A percentile compares a stretch with the other conserved stretches of the same genome.
These are phyloP conservation scores for Bertia moriformis DNA, from an alignment of 2,329 filamentous ascomycete genomes.

Conservation along the genomic window DNA sequence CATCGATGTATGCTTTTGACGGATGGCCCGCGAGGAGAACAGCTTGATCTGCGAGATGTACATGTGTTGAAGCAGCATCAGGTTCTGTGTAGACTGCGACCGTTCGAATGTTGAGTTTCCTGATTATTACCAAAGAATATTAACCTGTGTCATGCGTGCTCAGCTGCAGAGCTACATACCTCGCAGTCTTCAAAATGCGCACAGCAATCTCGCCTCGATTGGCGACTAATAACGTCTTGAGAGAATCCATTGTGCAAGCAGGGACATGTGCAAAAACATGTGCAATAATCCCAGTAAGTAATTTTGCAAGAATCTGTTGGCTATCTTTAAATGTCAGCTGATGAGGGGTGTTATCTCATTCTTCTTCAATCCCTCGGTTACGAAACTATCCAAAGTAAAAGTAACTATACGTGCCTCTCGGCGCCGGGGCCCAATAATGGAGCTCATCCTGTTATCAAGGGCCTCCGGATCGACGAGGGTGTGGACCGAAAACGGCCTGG, in stretches of 20 bases:
- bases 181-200: conserved; percentile 34
- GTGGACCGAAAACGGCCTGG: no score
- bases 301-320: no score
- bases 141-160: background rate
- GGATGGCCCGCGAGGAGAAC: conserved; percentile 30
- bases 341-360: no score
- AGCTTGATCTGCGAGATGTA: conserved; percentile 34
- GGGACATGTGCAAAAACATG: no score
- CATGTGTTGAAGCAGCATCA: conserved; percentile 38
- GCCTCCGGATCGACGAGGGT: no score
- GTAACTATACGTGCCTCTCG: background rate
- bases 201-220: conserved; percentile 45
- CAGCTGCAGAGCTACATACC: conserved; percentile 8
- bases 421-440: no score
- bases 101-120: conserved; percentile 28
- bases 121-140: no score
- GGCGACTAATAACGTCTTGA: conserved; percentile 37
- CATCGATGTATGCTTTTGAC: conserved; percentile 31
- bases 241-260: conserved; percentile 3
- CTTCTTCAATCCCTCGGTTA: background rate
- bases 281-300: no score
- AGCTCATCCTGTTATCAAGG: no score
- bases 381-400: background rate
- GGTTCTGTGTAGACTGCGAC: conserved; percentile 42
- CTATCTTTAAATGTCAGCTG: background rate